Evolutionary conservation across 352 stramenopile genomes (phyloP), one percentile per base, ranked within the genome.

Genomic region (Globisporangium cylindrosporum): DNA sequence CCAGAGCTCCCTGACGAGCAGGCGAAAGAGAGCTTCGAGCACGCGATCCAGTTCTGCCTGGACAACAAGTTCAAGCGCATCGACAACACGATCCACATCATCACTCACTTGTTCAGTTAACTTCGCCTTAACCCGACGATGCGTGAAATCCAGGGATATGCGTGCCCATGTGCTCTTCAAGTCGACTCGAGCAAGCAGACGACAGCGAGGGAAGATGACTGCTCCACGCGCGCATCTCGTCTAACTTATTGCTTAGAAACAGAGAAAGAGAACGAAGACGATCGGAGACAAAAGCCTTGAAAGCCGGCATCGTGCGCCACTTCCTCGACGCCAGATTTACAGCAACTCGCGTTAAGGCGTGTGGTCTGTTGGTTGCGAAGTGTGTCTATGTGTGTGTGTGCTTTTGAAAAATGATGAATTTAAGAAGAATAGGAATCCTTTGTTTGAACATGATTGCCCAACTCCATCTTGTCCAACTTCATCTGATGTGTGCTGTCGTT

Each of bases 1-100:
- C 84, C 87, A 0, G 88, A 94, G 57, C 79, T 93, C 24, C 84
- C 79, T 1, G 84, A 94, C 25, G 79, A 90, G 4, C 77, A 83
- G 22, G 86, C 88, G 56, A 69, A 74, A 15, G 73, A 83, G 59
- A 91, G 82, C 41, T 93, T 96, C 54, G 86, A 81, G 53, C 76
- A 92, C 55, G 86, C 84, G 32, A 93, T 96, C 69, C 76, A 91
- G 64, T 89, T 90, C 73, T 96, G 88, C 46, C 72, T 94, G 56
- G 82, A 90, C 67, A 90, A 80, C 77, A 88, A 88, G 49, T 95
- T 94, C 80, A 96, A 94, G 76, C 85, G 87, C 59, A 82, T 94
- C 69, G 89, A 96, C 76, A 96, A 96, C 70, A 91, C 86, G 24
- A 82, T 96, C 69, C 89, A 96, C 76, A 88, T 89, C 67, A 60